A percentile compares a stretch with the other conserved stretches of the same genome.
phyloP scores from a whole-genome alignment of 2,329 filamentous ascomycete species.

The Knufia fluminis region DNA sequence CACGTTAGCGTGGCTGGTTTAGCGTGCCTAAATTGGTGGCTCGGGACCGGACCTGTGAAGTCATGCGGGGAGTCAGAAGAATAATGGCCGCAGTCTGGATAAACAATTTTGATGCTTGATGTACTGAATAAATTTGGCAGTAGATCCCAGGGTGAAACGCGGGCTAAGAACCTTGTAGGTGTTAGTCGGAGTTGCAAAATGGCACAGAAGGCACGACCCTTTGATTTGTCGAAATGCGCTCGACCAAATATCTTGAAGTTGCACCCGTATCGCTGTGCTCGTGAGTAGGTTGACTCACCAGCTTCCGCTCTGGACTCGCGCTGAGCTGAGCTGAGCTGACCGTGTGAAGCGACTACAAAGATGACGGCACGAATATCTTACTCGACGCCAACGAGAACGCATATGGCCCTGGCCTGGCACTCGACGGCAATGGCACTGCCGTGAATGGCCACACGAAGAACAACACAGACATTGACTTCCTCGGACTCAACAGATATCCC shows the following conservation, averaged over 20 bases:
- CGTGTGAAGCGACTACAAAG: slow-evolving; percentile 80
- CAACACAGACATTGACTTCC: slow-evolving; percentile 59
- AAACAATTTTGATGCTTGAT: too few relatives aligned
- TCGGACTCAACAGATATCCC: slow-evolving; percentile 85
- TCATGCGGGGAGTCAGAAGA: slow-evolving; percentile 7
- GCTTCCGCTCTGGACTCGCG: slow-evolving; percentile 12
- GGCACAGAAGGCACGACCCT: slow-evolving; percentile 39
- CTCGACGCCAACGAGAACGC: slow-evolving; percentile 98
- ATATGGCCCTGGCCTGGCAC: slow-evolving; percentile 68
- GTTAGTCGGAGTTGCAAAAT: neutral
- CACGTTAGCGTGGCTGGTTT: neutral
- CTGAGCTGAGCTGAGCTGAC: slow-evolving; percentile 26
- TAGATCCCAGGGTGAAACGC: neutral
- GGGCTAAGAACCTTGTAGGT: too few relatives aligned
- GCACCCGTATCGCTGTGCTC: slow-evolving; percentile 69
- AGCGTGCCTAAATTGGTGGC: neutral
- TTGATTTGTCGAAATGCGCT: slow-evolving; percentile 65
- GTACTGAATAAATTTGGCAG: neutral
- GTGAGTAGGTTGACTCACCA: slow-evolving; percentile 52
- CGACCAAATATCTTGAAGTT: slow-evolving; percentile 67
- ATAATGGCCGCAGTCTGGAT: too few relatives aligned
- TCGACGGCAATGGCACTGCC: slow-evolving; percentile 35
- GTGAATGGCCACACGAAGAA: slow-evolving; percentile 30
- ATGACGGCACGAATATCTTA: slow-evolving; percentile 89
- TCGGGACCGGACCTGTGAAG: neutral